Base-by-base conservation (phyloP, 2,329 filamentous ascomycete species). In the Fusarium setosum region DNA sequence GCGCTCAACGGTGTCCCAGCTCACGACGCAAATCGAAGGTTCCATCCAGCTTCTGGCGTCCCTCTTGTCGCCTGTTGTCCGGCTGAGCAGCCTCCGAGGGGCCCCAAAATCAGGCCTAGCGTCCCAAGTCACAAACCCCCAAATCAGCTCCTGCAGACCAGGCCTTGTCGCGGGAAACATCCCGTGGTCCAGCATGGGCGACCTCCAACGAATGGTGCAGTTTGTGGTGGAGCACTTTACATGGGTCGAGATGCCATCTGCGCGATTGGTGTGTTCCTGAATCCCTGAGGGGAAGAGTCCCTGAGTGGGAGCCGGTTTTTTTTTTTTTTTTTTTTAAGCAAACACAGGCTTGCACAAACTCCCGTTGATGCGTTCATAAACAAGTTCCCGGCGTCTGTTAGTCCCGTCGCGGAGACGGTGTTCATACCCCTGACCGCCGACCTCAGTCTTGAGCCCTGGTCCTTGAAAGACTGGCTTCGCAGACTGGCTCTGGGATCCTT, bases 11-110 rank as follows among this genome's bases (percentile, higher is more conserved):
- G 31, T 38, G 56, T 56, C 35, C 18, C 49, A 24, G 56, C 41
- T n/a, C 9, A 49, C 23, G 38, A 37, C 37, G 34, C 47, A 42
- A 53, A 68, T 68, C 41, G 65, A 68, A 68, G 57, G 48, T 68
- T 68, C 65, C 42, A 68, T 68, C 20, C 47, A 37, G 61, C 65
- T 68, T 68, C 65, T 68, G 57, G 61, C 45, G 65, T 21, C 44
- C 26, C n/a, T 42, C 34, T 32, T 17, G 11, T 29, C 40, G 49
- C 47, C 42, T 54, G 59, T 47, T 45, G 41, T 60, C 45, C 42
- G 32, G 26, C 21, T 47, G 40, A 55, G 40, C 41, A 52, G 23
- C 52, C 38, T 62, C 47, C 42, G 20, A 47, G 41, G 37, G 53
- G 49, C 59, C 31, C 48, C 52, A 59, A 65, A 35, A 40, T 37